Evolutionary conservation across 345 rosid genomes (phyloP), one percentile per base, ranked within the genome.

Genomic region (Boechera stricta): DNA sequence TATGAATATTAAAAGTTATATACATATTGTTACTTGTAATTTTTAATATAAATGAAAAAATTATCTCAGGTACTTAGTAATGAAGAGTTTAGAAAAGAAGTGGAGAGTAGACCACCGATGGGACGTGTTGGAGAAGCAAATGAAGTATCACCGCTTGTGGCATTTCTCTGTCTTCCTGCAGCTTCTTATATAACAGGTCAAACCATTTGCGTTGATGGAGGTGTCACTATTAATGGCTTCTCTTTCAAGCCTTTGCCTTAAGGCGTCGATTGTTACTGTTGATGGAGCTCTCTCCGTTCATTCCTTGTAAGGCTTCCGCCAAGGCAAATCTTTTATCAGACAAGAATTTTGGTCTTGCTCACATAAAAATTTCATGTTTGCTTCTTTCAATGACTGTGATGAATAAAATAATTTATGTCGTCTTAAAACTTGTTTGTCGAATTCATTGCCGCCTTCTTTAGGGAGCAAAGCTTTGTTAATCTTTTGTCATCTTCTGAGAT

Each of bases 151-250:
- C 84, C 91, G 1, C 75, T 85, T 3, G 90, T 84, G 21, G 91
- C 84, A 21, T 92, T 80, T 80, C 86, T 90, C 5, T 87, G 93
- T 85, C 81, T 89, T 2, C 96, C 92, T 1, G 88, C 91, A 15
- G 81, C 98, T 52, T 86, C 96, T 28, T 89, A 92, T 78, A 87
- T 90, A n/a, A 92, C 92, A 0, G 98, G 96, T 31, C 96, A 89
- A 62, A 56, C 85, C 16, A 85, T 87, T 32, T 79, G 83, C 0
- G 90, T 90, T 4, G 94, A 92, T 33, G 98, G 96, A 62, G 92
- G 94, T 47, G 64, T 74, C 74, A 63, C 88, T 8, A 84, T 64
- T 7, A 75, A 67, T 0, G 64, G 69, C 0, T 76, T 76, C 69
- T 41, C 52, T 39, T 61, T 4, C 29, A 16, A 31, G 15, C 64